Evolutionary conservation across 1,284 basidiomycete species (phyloP).

Genomic region (Peniophora sp.): DNA sequence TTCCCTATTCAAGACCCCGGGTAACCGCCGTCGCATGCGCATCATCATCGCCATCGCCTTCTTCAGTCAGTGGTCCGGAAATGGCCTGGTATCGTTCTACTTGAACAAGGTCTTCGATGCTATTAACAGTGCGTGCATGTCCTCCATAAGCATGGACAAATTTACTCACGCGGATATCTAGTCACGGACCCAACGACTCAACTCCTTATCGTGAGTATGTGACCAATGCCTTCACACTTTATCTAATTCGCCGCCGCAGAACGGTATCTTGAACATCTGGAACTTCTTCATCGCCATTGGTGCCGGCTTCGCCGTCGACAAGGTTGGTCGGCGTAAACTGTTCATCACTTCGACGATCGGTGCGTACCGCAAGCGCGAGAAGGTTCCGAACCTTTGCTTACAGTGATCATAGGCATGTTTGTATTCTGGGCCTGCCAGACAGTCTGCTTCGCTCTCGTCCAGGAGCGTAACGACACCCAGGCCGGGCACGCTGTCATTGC

Average conservation of each 20-base stretch:
- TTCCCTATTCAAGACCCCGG: slow-evolving; percentile 39
- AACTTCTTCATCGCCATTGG: slow-evolving; percentile 41
- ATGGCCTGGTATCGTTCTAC: slow-evolving; percentile 44
- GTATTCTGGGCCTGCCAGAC: slow-evolving; percentile 36
- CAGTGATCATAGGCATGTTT: slow-evolving; percentile 25
- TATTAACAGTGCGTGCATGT: slow-evolving; percentile 30
- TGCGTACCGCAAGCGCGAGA: slow-evolving; percentile 4
- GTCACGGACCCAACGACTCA: slow-evolving; percentile 44
- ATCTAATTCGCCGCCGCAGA: slow-evolving; percentile 16
- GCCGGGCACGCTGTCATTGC: slow-evolving; percentile 39
- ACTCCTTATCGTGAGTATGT: slow-evolving; percentile 28
- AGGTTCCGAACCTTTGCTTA: neutral
- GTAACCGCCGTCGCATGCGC: slow-evolving; percentile 45
- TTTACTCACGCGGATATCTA: slow-evolving; percentile 4
- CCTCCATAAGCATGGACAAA: neutral
- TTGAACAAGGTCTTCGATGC: slow-evolving; percentile 44
- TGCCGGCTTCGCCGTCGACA: slow-evolving; percentile 42
- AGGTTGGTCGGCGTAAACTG: slow-evolving; percentile 41
- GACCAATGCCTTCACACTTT: neutral
- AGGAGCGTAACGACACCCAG: slow-evolving; percentile 20
- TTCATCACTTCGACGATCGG: slow-evolving; percentile 45
- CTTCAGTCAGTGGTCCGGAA: slow-evolving; percentile 62
- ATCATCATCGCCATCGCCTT: slow-evolving; percentile 52
- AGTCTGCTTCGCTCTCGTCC: slow-evolving; percentile 31
- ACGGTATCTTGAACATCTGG: slow-evolving; percentile 47